Conservation (phyloP, 371 early-diverging fungal species). For the Fennellomyces sp. region DNA sequence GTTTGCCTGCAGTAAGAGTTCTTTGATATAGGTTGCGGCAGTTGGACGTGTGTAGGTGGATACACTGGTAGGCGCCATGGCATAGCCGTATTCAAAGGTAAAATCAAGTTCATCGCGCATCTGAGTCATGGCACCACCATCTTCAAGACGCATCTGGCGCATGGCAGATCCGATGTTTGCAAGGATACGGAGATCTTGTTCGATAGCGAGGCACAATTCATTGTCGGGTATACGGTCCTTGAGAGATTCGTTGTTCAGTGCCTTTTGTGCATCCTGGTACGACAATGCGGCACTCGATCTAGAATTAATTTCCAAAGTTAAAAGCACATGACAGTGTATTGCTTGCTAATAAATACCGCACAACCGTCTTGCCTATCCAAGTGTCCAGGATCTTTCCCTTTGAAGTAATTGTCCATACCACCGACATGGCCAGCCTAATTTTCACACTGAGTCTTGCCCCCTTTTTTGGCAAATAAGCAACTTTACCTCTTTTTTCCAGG, state of each 20-base stretch:
- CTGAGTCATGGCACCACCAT: conserved; percentile 69
- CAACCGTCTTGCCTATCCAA: conserved; percentile 76
- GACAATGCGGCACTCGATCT: conserved; percentile 67
- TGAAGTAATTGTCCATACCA: conserved; percentile 79
- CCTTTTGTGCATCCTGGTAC: conserved; percentile 86
- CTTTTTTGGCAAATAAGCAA: too few relatives aligned
- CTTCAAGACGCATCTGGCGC: conserved; percentile 64
- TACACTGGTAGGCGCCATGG: conserved; percentile 2
- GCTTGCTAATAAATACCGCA: conserved; percentile 42
- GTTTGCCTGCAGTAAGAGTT: conserved; percentile 94
- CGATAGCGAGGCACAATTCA: conserved; percentile 1
- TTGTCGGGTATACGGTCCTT: not conserved
- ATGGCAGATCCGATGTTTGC: conserved; percentile 81
- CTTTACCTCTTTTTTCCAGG: conserved; percentile 30
- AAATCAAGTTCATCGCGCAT: conserved; percentile 71
- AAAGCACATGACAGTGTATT: not conserved
- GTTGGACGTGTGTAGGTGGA: conserved; percentile 5
- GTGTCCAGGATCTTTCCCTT: conserved; percentile 67
- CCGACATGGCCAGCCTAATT: conserved; percentile 84
- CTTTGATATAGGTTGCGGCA: conserved; percentile 35
- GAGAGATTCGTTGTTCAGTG: conserved; percentile 60
- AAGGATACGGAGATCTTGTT: conserved; percentile 66
- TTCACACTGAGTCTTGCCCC: too few relatives aligned
- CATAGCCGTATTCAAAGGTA: conserved; percentile 50
- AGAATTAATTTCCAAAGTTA: not conserved